Evolutionary conservation across 1,284 basidiomycete species (phyloP), one percentile per base, ranked within the genome.

Genomic region (Heterobasidion occidentale): DNA sequence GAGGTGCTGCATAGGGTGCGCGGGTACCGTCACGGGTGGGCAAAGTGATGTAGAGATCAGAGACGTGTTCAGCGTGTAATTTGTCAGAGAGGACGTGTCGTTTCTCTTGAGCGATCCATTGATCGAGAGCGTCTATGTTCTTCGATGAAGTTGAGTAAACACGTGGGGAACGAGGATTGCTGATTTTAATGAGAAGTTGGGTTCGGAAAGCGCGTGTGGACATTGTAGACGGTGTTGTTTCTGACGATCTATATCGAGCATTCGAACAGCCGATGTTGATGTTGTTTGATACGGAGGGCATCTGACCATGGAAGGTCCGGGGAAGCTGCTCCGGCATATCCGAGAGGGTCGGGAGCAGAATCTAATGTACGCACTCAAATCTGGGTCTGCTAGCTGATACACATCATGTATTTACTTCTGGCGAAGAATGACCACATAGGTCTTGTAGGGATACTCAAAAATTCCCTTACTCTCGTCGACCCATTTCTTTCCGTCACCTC

Each of bases 1-100:
- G 62, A n/a, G 82, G 82, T 7, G 68, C 64, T 35, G 64, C 57
- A 58, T 72, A 76, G 12, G 74, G 71, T 51, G 61, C 68, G 5
- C 71, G 70, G 4, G 75, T 74, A 34, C 81, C 79, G 65, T 87
- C 78, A 66, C 85, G 80, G 7, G 88, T 90, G 1, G 89, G 88
- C 14, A 91, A 74, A 19, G 88, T 88, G 59, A 81, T 72, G 65
- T 79, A 83, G 55, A 87, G 74, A 66, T 84, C 79, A 34, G 80
- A 75, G 57, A 86, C 71, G 59, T 76, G 80, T 20, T 81, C 78
- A 42, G 73, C 64, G 51, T 74, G 72, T 53, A 87, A 64, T 1
- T 73, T 73, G 63, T 84, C 81, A 27, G 61, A 60, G 55, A 75
- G 68, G 52, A 63, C 61, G 61, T 75, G 69, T 36, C 68, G 71